Conservation (phyloP, 2,329 filamentous ascomycete genomes). For the Chaetomium sp. region DNA sequence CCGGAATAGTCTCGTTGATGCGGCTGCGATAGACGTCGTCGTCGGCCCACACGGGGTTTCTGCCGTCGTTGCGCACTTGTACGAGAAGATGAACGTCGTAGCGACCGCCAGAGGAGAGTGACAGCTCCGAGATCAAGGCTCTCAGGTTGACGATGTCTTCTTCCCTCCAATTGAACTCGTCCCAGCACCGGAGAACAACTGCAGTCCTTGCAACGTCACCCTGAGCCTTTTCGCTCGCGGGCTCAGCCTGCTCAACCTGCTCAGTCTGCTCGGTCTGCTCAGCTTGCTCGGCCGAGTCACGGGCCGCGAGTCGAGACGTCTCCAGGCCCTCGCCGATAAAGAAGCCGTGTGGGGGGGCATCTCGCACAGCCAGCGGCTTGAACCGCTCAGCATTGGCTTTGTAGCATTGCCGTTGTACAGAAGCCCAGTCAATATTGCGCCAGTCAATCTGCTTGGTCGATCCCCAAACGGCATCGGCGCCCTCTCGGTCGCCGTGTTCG, state of each 20-base stretch:
- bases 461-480: constrained; percentile 77
- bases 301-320: constrained; percentile 35
- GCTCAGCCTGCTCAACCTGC: constrained; percentile 16
- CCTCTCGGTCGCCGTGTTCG: constrained; percentile 79
- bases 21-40: constrained; percentile 67
- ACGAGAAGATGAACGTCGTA: constrained; percentile 86
- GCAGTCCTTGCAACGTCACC: constrained; percentile 65
- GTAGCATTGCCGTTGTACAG: constrained; percentile 74
- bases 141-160: constrained; percentile 82
- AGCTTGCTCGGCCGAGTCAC: constrained; percentile 31
- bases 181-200: constrained; percentile 80
- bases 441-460: constrained; percentile 74
- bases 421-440: constrained; percentile 74
- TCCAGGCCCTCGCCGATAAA: constrained; percentile 47
- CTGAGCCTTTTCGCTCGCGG: constrained; percentile 31
- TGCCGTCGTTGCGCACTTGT: constrained; percentile 76
- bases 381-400: constrained; percentile 72
- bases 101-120: constrained; percentile 77
- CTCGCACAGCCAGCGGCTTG: constrained; percentile 48
- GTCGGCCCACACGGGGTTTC: constrained; percentile 77
- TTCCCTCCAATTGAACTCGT: constrained; percentile 74
- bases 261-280: neutral
- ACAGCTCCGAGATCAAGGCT: constrained; percentile 80
- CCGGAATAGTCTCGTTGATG: constrained; percentile 69
- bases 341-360: constrained; percentile 52